Evolutionary conservation across 768 basidiomycete species (phyloP).

Genomic region (Boletales sp.): DNA sequence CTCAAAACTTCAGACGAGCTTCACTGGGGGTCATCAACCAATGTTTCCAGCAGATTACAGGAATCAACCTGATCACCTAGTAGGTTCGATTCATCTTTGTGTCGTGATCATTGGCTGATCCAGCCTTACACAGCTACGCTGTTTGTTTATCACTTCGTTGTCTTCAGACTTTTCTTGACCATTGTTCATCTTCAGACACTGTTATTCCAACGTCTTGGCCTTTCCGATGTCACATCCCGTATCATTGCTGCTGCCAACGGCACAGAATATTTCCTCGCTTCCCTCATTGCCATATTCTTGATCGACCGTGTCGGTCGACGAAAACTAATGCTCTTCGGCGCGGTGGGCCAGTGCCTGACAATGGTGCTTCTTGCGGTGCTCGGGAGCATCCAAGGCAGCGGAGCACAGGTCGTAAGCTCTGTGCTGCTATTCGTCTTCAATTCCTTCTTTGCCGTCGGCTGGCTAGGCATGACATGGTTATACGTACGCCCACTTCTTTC

Average conservation of each 20-base stretch:
- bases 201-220: conserved; percentile 55
- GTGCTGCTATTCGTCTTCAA: conserved; percentile 68
- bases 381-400: conserved; percentile 47
- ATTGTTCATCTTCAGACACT: conserved; percentile 35
- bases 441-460: conserved; percentile 66
- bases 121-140: too few species aligned
- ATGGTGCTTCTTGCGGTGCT: conserved; percentile 60
- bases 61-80: conserved; percentile 66
- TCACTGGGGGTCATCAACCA: conserved; percentile 54
- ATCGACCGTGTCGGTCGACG: conserved; percentile 74
- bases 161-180: neutral
- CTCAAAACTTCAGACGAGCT: conserved; percentile 60
- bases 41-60: conserved; percentile 68
- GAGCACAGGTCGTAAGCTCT: conserved; percentile 48
- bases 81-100: conserved; percentile 31
- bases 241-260: conserved; percentile 66
- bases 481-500: conserved; percentile 40
- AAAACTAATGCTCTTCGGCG: conserved; percentile 67
- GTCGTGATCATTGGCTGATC: too few species aligned
- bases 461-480: conserved; percentile 71
- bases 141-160: neutral
- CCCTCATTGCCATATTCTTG: conserved; percentile 64
- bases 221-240: conserved; percentile 53
- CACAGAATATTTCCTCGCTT: conserved; percentile 70
- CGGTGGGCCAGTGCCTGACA: conserved; percentile 53